Evolutionary conservation across 306 rosid genomes (phyloP), one percentile per base, ranked within the genome.

Genomic region (Sechiopsis laciniata): DNA sequence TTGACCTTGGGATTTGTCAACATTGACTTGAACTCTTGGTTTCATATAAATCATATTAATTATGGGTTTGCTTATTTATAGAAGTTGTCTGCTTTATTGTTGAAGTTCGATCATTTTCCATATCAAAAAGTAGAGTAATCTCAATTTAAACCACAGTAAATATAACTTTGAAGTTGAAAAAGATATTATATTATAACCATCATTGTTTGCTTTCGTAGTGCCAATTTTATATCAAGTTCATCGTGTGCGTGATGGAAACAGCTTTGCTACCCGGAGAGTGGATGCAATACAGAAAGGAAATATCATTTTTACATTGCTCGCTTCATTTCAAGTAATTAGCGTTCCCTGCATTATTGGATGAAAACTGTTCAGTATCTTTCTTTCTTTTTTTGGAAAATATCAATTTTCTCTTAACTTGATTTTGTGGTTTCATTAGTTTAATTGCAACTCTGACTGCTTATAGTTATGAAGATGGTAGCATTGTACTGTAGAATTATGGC

Each of bases 201-300:
- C 67, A 61, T 21, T 58, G 20, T 72, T 73, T 77, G 59, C 58
- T 77, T 77, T 79, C 85, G 77, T 86, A 94, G 98, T 87, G 63
- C 98, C 98, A 58, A 94, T 94, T 76, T 75, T 90, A 79, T 94
- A 94, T 83, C 87, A 75, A 83, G 98, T 87, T 80, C 42, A 77
- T 24, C 85, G 96, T 50, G 16, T 90, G 24, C 97, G 97, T 75
- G 97, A 94, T 53, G 98, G 98, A 55, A 90, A 85, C 79, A 94
- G 97, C 83, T 94, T 94, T 83, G 96, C 97, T 67, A 90, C 91
- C n/a, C 86, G 98, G 75, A 85, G 77, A 85, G 98, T 94, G 60
- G 92, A 94, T 70, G 98, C 98, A 16, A 84, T 90, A 75, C 98
- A 94, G 77, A 94, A 84, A 77, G 98, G 98, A 82, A 84, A 67